Base-by-base conservation (phyloP, 2,329 filamentous ascomycete genomes). In the Fusarium continuum region DNA sequence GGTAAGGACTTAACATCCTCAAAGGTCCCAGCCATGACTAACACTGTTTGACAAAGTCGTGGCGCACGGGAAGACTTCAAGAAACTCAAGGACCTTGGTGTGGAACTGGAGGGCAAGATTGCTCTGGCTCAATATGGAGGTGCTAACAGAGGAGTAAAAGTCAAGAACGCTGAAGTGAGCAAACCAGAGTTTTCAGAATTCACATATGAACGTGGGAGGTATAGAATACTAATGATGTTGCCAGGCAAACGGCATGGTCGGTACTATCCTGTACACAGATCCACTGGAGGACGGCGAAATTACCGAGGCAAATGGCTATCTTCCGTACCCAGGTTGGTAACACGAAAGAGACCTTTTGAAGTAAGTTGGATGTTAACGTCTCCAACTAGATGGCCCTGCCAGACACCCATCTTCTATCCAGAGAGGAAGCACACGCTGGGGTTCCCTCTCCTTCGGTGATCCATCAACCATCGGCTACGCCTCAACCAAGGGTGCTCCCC, bases 381-480 rank as follows among this genome's bases (percentile, higher is more conserved):
- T 4, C 3, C 1, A 3, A 14, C 7, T 3, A 65, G 62, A 65
- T 3, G 62, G 62, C 6, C 62, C 62, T 20, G 62, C 64, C 8
- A 43, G 64, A 1, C 55, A 67, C 8, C 64, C 64, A 2, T 67
- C 64, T 2, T 19, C 61, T 4, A 67, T 67, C 5, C 64, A 67
- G 9, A 26, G 64, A 51, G 64, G 64, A 0, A 67, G 64, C 28
- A 67, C 62, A 0, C 45, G 64, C 3, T 67, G 64, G 64, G 56
- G 56, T 1, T 67, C 64, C 0, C 48, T 67, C 7, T 67, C 64
- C 3, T 67, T 67, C 9, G 64, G 64, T 0, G 64, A 67, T 2
- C 64, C 64, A 13, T 67, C 64, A 8, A 67, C 64, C 7, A 41
- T 67, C 9, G 64, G 64, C 14, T 67, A 67, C n/a, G 47, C 64